phyloP scores from a whole-genome alignment of 768 basidiomycete species.

The Amylocystis lapponica region DNA sequence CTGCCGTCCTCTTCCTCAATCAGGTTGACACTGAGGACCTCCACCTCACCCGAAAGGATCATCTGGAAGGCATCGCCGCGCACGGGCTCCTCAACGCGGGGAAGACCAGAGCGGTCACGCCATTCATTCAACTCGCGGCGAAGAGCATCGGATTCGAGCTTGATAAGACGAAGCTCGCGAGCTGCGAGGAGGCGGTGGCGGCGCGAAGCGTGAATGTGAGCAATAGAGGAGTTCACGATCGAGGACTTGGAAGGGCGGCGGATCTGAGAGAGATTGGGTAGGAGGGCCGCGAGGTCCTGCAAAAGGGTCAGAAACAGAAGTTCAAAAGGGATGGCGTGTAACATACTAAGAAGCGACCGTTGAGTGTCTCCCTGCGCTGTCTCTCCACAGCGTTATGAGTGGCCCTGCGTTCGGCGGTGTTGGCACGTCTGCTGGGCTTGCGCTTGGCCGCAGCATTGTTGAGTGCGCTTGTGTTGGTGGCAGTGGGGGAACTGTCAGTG shows the following conservation, averaged over 20 bases:
- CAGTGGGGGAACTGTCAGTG: conserved; percentile 19
- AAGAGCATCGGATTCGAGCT: conserved; percentile 79
- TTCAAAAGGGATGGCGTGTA: conserved; percentile 8
- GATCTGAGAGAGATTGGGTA: conserved; percentile 87
- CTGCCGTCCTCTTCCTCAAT: conserved; percentile 55
- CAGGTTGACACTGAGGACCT: conserved; percentile 45
- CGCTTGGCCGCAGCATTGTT: conserved; percentile 49
- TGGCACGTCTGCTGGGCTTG: conserved; percentile 84
- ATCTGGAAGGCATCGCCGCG: conserved; percentile 68
- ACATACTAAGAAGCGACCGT: conserved; percentile 82
- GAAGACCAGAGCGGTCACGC: conserved; percentile 71
- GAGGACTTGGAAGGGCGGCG: conserved; percentile 94
- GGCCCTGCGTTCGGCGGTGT: conserved; percentile 93
- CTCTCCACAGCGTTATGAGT: conserved; percentile 98
- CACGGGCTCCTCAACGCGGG: conserved; percentile 66
- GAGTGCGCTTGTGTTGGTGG: conserved; percentile 18
- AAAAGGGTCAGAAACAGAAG: conserved; percentile 5
- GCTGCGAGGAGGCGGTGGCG: conserved; percentile 78
- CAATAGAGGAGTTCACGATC: conserved; percentile 94
- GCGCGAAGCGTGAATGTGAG: conserved; percentile 78
- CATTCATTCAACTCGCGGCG: conserved; percentile 92
- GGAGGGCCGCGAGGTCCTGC: conserved; percentile 87
- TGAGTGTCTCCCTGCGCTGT: conserved; percentile 87
- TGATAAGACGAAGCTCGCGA: conserved; percentile 73
- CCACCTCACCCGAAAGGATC: conserved; percentile 66